A percentile compares a stretch with the other conserved stretches of the same genome.
Evolutionary conservation across 2,329 filamentous ascomycete genomes (phyloP).

Genomic region (Sclerotinia trifoliorum): DNA sequence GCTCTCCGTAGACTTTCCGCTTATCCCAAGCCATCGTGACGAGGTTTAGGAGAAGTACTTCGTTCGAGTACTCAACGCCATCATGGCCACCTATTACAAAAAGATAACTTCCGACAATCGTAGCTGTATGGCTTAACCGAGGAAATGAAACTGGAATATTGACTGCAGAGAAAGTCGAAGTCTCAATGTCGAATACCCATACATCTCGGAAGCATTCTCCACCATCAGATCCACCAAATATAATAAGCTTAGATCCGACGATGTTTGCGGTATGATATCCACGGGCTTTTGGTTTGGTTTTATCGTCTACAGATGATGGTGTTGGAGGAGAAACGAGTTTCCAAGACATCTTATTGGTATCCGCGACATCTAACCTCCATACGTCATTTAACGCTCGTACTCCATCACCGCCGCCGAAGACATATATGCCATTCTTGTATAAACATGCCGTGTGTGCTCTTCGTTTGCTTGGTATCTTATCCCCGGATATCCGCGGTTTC

Average conservation of each 20-base stretch:
- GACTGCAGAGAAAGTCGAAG: constrained; percentile 58
- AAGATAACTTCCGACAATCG: constrained; percentile 67
- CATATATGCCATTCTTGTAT: constrained; percentile 68
- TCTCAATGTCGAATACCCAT: constrained; percentile 70
- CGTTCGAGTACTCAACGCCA: constrained; percentile 67
- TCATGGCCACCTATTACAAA: constrained; percentile 71
- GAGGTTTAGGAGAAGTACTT: constrained; percentile 66
- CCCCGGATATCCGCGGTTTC: constrained; percentile 57
- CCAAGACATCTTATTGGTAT: constrained; percentile 67
- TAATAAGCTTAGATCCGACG: constrained; percentile 69
- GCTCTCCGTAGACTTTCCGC: constrained; percentile 61
- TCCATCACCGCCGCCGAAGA: constrained; percentile 71
- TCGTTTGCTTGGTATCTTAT: constrained; percentile 58
- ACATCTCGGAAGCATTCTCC: constrained; percentile 72
- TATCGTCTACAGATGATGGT: constrained; percentile 46
- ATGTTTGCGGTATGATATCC: constrained; percentile 74
- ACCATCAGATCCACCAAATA: constrained; percentile 68
- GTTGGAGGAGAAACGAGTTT: constrained; percentile 54
- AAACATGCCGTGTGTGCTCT: constrained; percentile 69
- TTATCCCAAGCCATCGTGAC: constrained; percentile 74
- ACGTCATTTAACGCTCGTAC: constrained; percentile 70
- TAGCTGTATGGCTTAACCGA: constrained; percentile 66
- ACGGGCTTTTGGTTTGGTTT: constrained; percentile 58
- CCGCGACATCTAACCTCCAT: constrained; percentile 68
- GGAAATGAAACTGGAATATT: constrained; percentile 60